phyloP scores from a whole-genome alignment of 2,329 filamentous ascomycete genomes.

The Alternaria gaisen region DNA sequence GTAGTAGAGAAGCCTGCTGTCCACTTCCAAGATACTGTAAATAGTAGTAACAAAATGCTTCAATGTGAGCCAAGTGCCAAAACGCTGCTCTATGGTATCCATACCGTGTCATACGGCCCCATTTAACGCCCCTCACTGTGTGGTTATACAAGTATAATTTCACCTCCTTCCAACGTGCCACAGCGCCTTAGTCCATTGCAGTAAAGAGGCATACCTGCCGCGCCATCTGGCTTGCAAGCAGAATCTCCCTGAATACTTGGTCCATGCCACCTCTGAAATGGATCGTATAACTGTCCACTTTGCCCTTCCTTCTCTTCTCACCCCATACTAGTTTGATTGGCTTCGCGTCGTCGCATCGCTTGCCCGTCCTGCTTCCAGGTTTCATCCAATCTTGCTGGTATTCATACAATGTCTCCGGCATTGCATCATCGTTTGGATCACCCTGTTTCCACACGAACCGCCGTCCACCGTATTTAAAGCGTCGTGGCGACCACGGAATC shows the following conservation, averaged over 20 bases:
- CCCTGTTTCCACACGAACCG: constrained; percentile 56
- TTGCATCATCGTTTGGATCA: constrained; percentile 57
- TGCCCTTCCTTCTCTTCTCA: constrained; percentile 49
- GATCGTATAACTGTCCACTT: constrained; percentile 50
- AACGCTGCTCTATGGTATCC: constrained; percentile 28
- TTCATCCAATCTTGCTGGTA: constrained; percentile 47
- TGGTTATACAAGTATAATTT: constrained; percentile 17
- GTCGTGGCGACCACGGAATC: constrained; percentile 51
- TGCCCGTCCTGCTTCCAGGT: constrained; percentile 48
- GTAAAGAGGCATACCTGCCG: constrained; percentile 49
- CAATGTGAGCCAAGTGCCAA: neutral
- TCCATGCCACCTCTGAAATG: constrained; percentile 51
- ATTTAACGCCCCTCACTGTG: constrained; percentile 17
- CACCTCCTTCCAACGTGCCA: neutral
- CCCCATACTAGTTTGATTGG: constrained; percentile 47
- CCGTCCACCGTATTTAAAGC: constrained; percentile 49
- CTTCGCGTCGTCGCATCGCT: constrained; percentile 45
- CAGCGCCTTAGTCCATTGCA: constrained; percentile 40
- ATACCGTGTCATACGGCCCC: constrained; percentile 15
- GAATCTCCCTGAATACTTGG: constrained; percentile 48
- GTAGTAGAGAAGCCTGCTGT: constrained; percentile 11
- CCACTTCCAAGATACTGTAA: constrained; percentile 2
- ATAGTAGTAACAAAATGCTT: neutral
- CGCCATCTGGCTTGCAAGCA: constrained; percentile 51
- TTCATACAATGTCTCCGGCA: constrained; percentile 51